Evolutionary conservation across 352 stramenopile genomes (phyloP).

Genomic region (Globisporangium acanthophoron): DNA sequence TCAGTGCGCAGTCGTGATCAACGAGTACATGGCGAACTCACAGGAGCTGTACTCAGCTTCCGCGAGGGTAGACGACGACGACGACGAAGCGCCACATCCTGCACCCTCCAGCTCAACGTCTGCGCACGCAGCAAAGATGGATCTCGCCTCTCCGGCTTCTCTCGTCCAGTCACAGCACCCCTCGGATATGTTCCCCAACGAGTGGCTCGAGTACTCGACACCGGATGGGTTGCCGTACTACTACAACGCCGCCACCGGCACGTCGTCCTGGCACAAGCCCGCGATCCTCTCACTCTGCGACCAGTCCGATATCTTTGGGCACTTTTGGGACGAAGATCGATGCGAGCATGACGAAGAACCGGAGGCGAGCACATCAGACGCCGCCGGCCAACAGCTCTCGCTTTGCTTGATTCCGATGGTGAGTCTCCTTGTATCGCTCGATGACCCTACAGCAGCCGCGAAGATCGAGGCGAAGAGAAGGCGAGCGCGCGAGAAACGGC

Average conservation of each 20-base stretch:
- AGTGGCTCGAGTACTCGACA: constrained; percentile 43
- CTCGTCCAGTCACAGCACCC: constrained; percentile 3
- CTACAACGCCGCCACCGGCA: constrained; percentile 49
- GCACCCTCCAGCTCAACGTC: no score
- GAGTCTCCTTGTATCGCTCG: constrained; percentile 54
- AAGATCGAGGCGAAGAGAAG: constrained; percentile 41
- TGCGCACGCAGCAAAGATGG: neutral
- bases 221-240: constrained; percentile 58
- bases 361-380: neutral
- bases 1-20: constrained; percentile 39
- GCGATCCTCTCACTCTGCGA: neutral
- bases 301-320: constrained; percentile 6
- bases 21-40: constrained; percentile 46
- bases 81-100: neutral
- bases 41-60: constrained; percentile 16
- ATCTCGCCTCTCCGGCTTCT: neutral
- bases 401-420: constrained; percentile 68
- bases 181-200: constrained; percentile 1
- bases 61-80: neutral
- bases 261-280: constrained; percentile 53
- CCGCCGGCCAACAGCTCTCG: constrained; percentile 30
- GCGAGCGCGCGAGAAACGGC: constrained; percentile 28
- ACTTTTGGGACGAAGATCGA: constrained; percentile 1
- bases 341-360: neutral
- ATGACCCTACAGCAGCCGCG: constrained; percentile 49